A percentile compares a stretch with the other conserved stretches of the same genome.
Evolutionary conservation across 139 green algal species (phyloP).

Genomic region (Closterium sp.): DNA sequence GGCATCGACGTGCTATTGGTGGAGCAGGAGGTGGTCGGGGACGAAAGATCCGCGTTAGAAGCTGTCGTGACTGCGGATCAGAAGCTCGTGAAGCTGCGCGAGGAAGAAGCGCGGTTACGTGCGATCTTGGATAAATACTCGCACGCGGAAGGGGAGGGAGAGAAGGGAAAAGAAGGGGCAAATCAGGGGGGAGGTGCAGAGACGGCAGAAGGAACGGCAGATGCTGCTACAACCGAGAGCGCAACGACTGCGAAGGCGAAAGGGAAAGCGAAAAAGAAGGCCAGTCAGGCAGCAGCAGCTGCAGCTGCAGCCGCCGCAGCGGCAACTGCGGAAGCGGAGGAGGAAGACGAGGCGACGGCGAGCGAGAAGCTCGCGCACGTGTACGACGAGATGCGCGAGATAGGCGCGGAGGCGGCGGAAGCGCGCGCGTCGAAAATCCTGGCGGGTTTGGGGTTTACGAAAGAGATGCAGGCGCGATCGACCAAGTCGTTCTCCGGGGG

Average conservation of each 20-base stretch:
- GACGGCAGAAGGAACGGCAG: neutral
- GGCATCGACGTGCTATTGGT: slow-evolving; percentile 97
- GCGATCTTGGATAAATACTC: neutral
- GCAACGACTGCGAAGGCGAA: neutral
- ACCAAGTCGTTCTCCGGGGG: slow-evolving; percentile 85
- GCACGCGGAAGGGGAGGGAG: slow-evolving; percentile 6
- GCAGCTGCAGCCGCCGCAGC: slow-evolving; percentile 26
- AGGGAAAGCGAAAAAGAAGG: slow-evolving; percentile 35
- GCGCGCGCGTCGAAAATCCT: slow-evolving; percentile 94
- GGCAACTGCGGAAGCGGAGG: slow-evolving; percentile 69
- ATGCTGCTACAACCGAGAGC: neutral
- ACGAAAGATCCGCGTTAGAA: slow-evolving; percentile 58
- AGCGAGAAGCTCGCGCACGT: slow-evolving; percentile 78
- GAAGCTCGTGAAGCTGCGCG: slow-evolving; percentile 86
- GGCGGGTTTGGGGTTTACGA: slow-evolving; percentile 90
- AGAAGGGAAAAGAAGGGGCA: neutral
- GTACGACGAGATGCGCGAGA: slow-evolving; percentile 86
- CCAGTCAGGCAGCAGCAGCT: slow-evolving; percentile 5
- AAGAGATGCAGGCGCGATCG: slow-evolving; percentile 71
- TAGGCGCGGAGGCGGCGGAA: slow-evolving; percentile 82
- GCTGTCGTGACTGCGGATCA: slow-evolving; percentile 92
- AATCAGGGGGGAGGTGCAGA: neutral
- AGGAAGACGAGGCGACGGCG: slow-evolving; percentile 30
- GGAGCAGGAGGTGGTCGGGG: slow-evolving; percentile 94
- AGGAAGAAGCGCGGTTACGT: slow-evolving; percentile 77